Base-by-base conservation (phyloP, 371 early-diverging fungal species). In the Mucor piriformis region DNA sequence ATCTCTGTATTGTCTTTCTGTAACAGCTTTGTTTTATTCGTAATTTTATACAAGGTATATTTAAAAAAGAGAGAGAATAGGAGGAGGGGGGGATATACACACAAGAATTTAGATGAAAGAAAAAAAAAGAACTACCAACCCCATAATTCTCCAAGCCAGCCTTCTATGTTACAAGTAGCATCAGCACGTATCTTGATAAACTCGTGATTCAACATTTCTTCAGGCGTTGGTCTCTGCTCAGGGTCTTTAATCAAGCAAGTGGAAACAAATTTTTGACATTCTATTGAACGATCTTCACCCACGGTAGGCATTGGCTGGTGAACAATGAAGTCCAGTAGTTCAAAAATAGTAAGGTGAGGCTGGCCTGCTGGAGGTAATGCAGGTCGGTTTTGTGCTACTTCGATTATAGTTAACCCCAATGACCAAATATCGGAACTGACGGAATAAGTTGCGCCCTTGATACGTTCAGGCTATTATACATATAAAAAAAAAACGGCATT, bases 391-490 rank as follows among this genome's bases (percentile, higher is more conserved):
- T 92, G 84, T 5, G 96, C 95, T 12, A 96, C 84, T 75, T 99
- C 99, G 49, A 96, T 88, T 46, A 98, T 78, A 6, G 96, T 92
- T 57, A 97, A 74, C 0, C 97, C 97, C 25, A 98, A 73, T 12
- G 93, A 92, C 99, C 99, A 98, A 16, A 95, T 89, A 71, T 98
- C 99, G 16, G 93, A 92, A 54, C 88, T 92, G 10, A 94, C 92
- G 3, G 94, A 85, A 69, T 97, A 96, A 27, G 85, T 82, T 46
- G 82, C 88, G 35, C 96, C 97, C 69, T 93, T 89, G 62, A 98
- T 98, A 29, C 99, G 89, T 67, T 99, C 99, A 54, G 99, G 99
- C 87, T 84, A 85, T 73, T 18, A 18, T n/a, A 71, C 29, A 12
- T 38, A 15, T 40, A 50, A n/a, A 58, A 24, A 48, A n/a, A 42